Percentiles rank a stretch among this genome's conserved stretches.
Conservation (phyloP, 2,329 filamentous ascomycete species). For the Hypoxylon sp. region DNA sequence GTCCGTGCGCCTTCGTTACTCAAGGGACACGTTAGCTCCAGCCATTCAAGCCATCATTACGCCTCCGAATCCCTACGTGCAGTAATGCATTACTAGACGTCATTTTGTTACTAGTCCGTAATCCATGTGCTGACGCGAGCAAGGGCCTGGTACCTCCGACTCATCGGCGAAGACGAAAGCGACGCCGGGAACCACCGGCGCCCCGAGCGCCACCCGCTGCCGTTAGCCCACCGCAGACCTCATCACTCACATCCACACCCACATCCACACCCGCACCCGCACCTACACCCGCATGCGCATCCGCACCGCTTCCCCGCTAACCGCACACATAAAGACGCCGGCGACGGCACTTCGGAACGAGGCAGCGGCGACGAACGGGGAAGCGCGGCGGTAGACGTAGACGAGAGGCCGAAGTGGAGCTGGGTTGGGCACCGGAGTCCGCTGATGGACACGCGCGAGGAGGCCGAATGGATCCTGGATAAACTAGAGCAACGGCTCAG, state of each 20-base stretch:
- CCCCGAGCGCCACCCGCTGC: conserved; percentile 37
- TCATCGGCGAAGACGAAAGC: conserved; percentile 78
- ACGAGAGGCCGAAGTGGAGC: conserved; percentile 75
- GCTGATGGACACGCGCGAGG: conserved; percentile 76
- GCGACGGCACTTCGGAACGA: conserved; percentile 38
- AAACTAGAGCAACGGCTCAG: conserved; percentile 71
- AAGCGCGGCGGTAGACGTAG: conserved; percentile 30
- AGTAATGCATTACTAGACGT: neutral
- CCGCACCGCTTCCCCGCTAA: neutral
- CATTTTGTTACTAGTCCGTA: too few relatives aligned
- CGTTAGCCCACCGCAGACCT: neutral
- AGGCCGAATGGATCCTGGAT: conserved; percentile 82
- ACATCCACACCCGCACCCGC: too few relatives aligned
- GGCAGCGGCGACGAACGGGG: conserved; percentile 1
- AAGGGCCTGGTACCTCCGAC: conserved; percentile 85
- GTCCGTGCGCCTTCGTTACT: conserved; percentile 4
- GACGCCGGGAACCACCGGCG: conserved; percentile 66
- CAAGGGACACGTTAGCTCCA: neutral
- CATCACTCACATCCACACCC: neutral
- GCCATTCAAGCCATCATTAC: neutral
- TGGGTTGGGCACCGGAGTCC: conserved; percentile 81
- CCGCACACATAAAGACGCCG: neutral
- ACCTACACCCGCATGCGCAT: neutral
- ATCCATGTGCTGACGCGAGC: conserved; percentile 11
- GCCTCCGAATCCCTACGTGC: neutral